Evolutionary conservation across 176 grass and related monocot genomes (phyloP).

Genomic region (Miscanthus lutarioriparius): DNA sequence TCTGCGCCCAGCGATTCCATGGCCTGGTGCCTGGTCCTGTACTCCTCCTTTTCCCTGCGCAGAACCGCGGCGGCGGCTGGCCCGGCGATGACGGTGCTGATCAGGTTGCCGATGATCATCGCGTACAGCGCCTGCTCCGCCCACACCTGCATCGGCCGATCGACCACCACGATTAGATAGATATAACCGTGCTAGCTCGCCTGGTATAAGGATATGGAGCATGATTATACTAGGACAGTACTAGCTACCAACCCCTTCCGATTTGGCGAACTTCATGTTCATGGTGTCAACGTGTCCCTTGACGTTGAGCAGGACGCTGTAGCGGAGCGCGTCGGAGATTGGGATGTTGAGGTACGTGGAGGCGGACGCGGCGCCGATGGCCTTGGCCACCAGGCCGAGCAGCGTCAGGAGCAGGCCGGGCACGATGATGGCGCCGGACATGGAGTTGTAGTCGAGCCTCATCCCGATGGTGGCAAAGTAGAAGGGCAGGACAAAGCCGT

Average conservation of each 20-base stretch:
- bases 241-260: constrained; percentile 29
- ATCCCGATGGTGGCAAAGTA: constrained; percentile 59
- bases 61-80: constrained; percentile 34
- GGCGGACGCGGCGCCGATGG: constrained; percentile 35
- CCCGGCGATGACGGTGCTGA: constrained; percentile 39
- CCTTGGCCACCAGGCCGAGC: constrained; percentile 41
- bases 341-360: constrained; percentile 43
- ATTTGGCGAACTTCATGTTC: constrained; percentile 59
- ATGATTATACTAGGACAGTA: no score
- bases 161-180: neutral
- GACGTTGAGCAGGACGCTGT: constrained; percentile 47
- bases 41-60: constrained; percentile 32
- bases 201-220: no score
- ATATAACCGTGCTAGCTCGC: no score
- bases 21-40: constrained; percentile 41
- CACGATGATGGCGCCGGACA: constrained; percentile 54
- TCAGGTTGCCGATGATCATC: constrained; percentile 57
- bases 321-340: constrained; percentile 45
- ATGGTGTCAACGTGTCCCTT: constrained; percentile 60
- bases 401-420: constrained; percentile 40
- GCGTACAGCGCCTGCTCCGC: constrained; percentile 57
- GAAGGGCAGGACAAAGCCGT: constrained; percentile 43
- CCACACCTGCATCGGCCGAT: constrained; percentile 34
- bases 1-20: constrained; percentile 16
- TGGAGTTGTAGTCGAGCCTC: constrained; percentile 49